Percentiles rank a stretch among this genome's conserved stretches.
Conservation (phyloP, 148 eudicot genomes). For the Vaccinium vitisidaea region DNA sequence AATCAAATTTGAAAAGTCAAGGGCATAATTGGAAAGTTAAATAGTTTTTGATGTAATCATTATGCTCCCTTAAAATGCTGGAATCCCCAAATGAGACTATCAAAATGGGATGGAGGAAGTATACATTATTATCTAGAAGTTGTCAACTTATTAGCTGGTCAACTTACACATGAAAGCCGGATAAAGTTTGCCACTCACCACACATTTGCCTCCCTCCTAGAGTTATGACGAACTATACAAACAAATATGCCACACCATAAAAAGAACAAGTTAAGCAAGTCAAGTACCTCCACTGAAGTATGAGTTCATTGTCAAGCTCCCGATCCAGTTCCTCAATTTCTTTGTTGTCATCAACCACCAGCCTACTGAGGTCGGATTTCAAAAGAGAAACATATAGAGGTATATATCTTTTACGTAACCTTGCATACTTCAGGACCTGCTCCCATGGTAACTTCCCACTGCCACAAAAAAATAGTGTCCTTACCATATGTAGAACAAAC, state of each 20-base stretch:
- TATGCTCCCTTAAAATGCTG: too few species aligned
- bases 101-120: too few species aligned
- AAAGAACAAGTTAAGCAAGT: neutral
- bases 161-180: neutral
- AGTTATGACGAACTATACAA: neutral
- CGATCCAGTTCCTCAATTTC: slow-evolving; percentile 81
- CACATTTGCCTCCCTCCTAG: neutral
- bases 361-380: slow-evolving; percentile 64
- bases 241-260: neutral
- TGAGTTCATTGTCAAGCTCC: slow-evolving; percentile 85
- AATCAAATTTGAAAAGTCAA: too few species aligned
- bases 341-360: slow-evolving; percentile 65
- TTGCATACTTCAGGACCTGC: slow-evolving; percentile 74
- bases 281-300: slow-evolving; percentile 93
- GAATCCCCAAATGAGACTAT: too few species aligned
- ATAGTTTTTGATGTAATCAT: too few species aligned
- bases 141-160: neutral
- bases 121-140: neutral
- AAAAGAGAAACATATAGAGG: slow-evolving; percentile 84
- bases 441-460: slow-evolving; percentile 97
- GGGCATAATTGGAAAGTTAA: too few species aligned
- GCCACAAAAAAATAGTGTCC: slow-evolving; percentile 22
- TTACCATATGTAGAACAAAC: neutral
- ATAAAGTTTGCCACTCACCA: slow-evolving; percentile 5
- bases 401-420: slow-evolving; percentile 81